Evolutionary conservation across 495 filamentous ascomycete genomes (phyloP), one percentile per base, ranked within the genome.

Genomic region (Collariella sp.): DNA sequence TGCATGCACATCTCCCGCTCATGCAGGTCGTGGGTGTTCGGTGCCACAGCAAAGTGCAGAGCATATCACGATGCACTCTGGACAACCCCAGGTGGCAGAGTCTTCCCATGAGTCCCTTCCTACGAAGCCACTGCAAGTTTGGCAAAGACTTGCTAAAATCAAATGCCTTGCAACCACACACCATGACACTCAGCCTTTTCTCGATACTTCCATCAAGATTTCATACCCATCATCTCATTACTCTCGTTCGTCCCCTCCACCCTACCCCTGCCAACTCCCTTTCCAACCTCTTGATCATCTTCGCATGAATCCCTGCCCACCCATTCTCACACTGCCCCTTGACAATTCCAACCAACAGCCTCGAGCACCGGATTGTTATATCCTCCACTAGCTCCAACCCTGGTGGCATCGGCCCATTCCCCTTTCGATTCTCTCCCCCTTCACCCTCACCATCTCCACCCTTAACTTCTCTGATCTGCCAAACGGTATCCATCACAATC

Each of bases 401-500:
- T n/a, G n/a, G n/a, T n/a, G n/a, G n/a, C n/a, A n/a, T n/a, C n/a
- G n/a, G n/a, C 47, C 20, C 24, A 53, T 0, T 45, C 62, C 6
- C n/a, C 34, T 5, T 18, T 22, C 24, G 31, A 11, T n/a, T 35
- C 46, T 13, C 47, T 40, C 22, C 10, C 34, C 35, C 31, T 15
- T 34, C n/a, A 41, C 58, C 12, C 1, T 34, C 34, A 16, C 35
- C 47, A 26, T 7, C 35, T n/a, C 7, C n/a, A n/a, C n/a, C n/a
- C n/a, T 59, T 54, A 7, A n/a, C 61, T 44, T 55, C 57, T 44
- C 52, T 29, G 12, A 77, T 54, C 46, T 59, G 60, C 75, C 75
- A 77, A 15, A 56, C 23, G 18, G 71, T 76, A 48, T 77, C 75
- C 73, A 76, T 72, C 5, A 71, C 66, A 24, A 76, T 63, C 16